Evolutionary conservation across 75 land plant genomes (phyloP), one percentile per base, ranked within the genome.

Genomic region (Pinus tabuliformis): DNA sequence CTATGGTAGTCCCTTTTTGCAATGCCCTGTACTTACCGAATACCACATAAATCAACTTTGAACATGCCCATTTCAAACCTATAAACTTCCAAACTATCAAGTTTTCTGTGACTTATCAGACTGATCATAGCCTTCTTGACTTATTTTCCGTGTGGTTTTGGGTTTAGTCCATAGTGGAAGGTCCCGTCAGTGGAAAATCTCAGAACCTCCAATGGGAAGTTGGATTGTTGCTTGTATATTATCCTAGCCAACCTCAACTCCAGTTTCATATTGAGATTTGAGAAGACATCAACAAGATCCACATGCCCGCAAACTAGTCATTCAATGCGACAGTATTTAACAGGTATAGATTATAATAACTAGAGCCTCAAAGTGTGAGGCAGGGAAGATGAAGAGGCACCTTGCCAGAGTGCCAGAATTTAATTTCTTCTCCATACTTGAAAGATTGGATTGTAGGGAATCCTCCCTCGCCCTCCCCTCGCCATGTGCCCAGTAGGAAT

Each of bases 401-500:
- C 94, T 90, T 90, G 54, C 87, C 87, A 58, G 90, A 83, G 75
- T 92, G 95, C 71, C 89, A 87, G 72, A 93, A 87, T 26, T 73
- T 58, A 66, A 93, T 80, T 79, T 93, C 93, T 77, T 93, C 95
- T 60, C 88, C 88, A 72, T 93, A 93, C 33, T 72, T 33, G 80
- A 93, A 93, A 72, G 93, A 78, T 57, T 87, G 83, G 63, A 93
- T 93, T 74, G 95, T 93, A 39, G 95, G 93, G 61, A 75, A 93
- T 2, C 87, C 86, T 16, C 95, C 95, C 36, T 87, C 86, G 58
- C 95, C 95, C 70, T 90, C 80, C 14, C 95, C 95, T 74, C 88
- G 84, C 95, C 95, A 93, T 22, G 84, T 88, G 36, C 95, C 95
- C 59, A 93, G 82, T 58, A 93, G 70, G 72, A 78, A 91, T 7